Evolutionary conservation across 345 rosid genomes (phyloP), one percentile per base, ranked within the genome.

Genomic region (Noccaea bulbosa): DNA sequence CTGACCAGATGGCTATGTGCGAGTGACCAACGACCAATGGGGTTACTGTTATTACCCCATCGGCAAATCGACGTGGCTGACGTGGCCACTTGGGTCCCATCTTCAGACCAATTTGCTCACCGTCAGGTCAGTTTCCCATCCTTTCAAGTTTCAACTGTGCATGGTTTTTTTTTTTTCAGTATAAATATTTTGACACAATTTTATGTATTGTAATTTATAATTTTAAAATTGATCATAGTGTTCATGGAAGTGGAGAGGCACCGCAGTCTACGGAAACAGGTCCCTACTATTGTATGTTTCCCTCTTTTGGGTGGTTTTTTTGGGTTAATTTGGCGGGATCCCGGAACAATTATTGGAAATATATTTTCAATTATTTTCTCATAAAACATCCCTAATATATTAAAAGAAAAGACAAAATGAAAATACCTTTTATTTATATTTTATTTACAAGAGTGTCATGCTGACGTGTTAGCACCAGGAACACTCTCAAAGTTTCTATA

Each of bases 211-310:
- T 20, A 9, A 14, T 30, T 40, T 59, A 27, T 0, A 1, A 1
- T 30, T 12, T 33, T 35, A 32, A 2, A 5, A 16, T 39, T 53
- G 49, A 64, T 45, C 16, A 53, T 53, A 16, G 66, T 58, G 32
- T 57, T 59, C 78, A 74, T 49, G 72, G 53, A 66, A 47, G 53
- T 48, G 77, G 72, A 48, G 16, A 58, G 14, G 72, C 72, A 65
- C 67, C 61, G 60, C 5, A n/a, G 60, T 49, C 61, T 73, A 57
- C 46, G 77, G 72, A 50, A 33, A 48, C 47, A 66, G 61, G 46
- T 30, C 72, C 72, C 61, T 73, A 66, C 72, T 40, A 15, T 67
- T 49, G 47, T 22, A 49, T 59, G 67, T 59, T 74, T 50, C 61
- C 67, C 45, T 58, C 46, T 48, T 73, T 57, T 65, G 0, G n/a